Percentiles rank a stretch among this genome's conserved stretches.
phyloP scores from a whole-genome alignment of 371 early-diverging fungal species.

The Syncephalis plumigaleata region DNA sequence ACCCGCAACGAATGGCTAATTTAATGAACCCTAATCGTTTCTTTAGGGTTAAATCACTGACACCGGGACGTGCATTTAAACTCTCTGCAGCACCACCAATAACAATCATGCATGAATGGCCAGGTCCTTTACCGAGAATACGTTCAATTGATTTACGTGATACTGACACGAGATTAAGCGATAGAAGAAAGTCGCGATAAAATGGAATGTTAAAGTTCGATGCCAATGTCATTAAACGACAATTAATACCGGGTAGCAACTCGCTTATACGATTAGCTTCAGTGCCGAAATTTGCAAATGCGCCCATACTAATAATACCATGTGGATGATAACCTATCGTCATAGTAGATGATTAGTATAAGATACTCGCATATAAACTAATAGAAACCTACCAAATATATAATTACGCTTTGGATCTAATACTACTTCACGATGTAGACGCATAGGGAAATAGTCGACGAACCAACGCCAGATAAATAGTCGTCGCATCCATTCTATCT shows the following conservation, averaged over 20 bases:
- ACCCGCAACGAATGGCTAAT: constrained; percentile 52
- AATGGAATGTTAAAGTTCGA: constrained; percentile 45
- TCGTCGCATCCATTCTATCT: constrained; percentile 31
- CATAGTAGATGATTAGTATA: constrained; percentile 6
- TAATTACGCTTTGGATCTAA: constrained; percentile 55
- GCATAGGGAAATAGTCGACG: constrained; percentile 62
- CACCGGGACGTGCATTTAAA: constrained; percentile 39
- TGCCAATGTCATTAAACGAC: constrained; percentile 34
- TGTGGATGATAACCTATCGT: constrained; percentile 64
- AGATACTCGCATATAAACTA: constrained; percentile 16
- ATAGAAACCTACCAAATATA: constrained; percentile 55
- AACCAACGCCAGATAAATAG: constrained; percentile 50
- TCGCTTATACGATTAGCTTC: constrained; percentile 41
- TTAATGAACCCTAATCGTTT: constrained; percentile 64
- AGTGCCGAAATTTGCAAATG: constrained; percentile 61
- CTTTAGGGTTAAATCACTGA: constrained; percentile 36
- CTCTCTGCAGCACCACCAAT: constrained; percentile 64
- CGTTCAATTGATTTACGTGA: constrained; percentile 46
- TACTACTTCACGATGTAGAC: constrained; percentile 22
- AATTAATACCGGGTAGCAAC: constrained; percentile 40
- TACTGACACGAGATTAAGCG: constrained; percentile 51
- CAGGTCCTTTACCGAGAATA: constrained; percentile 49
- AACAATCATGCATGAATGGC: constrained; percentile 52
- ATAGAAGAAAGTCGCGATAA: constrained; percentile 48
- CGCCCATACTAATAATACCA: constrained; percentile 70